phyloP scores from a whole-genome alignment of 2,329 filamentous ascomycete genomes.

The Cryphonectria parasitica region DNA sequence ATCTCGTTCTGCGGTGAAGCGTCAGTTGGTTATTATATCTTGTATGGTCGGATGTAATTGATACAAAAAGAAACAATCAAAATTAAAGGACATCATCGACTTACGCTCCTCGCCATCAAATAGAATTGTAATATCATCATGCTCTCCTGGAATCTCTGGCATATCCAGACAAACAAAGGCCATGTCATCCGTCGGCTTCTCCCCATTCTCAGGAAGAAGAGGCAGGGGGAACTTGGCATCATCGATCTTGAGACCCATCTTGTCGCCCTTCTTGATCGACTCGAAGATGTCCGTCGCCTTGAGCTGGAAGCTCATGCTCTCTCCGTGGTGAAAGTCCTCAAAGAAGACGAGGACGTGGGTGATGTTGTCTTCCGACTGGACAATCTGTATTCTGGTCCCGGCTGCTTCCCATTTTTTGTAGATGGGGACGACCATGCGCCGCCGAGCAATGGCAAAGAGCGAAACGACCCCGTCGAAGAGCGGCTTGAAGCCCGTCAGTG shows the following conservation, averaged over 20 bases:
- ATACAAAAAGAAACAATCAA: too few species aligned
- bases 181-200: constrained; percentile 58
- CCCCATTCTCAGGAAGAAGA: constrained; percentile 53
- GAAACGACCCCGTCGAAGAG: constrained; percentile 73
- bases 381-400: constrained; percentile 78
- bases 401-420: constrained; percentile 92
- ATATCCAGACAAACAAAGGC: constrained; percentile 84
- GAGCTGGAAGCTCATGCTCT: constrained; percentile 86
- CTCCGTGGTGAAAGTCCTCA: constrained; percentile 82
- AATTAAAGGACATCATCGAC: constrained; percentile 38
- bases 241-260: constrained; percentile 76
- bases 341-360: constrained; percentile 85
- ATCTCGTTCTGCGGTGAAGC: constrained; percentile 53
- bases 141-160: constrained; percentile 86
- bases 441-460: constrained; percentile 79
- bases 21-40: constrained; percentile 36
- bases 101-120: constrained; percentile 81
- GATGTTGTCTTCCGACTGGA: constrained; percentile 70
- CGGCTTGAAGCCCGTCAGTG: constrained; percentile 79
- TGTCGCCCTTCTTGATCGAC: constrained; percentile 64
- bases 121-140: constrained; percentile 85
- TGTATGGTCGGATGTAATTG: too few species aligned
- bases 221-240: constrained; percentile 91
- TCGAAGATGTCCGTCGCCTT: constrained; percentile 86
- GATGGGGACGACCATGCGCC: constrained; percentile 87